Evolutionary conservation across 768 basidiomycete species (phyloP).

Genomic region (Podaxis pistillaris): DNA sequence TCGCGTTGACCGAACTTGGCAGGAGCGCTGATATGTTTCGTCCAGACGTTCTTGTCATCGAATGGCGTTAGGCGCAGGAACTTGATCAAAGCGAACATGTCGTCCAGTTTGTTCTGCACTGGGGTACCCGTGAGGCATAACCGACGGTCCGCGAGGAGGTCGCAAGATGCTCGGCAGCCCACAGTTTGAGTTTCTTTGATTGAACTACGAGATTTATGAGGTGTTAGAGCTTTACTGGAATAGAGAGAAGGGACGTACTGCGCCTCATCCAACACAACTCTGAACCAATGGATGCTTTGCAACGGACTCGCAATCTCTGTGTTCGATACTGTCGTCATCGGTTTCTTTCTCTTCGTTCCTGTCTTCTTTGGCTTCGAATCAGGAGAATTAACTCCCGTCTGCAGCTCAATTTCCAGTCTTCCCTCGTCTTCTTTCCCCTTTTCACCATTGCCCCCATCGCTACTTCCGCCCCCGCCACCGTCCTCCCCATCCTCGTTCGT

Average conservation of each 20-base stretch:
- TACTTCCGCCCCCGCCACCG: constrained; percentile 63
- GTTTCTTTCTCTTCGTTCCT: constrained; percentile 66
- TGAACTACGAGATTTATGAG: constrained; percentile 50
- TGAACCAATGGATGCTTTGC: constrained; percentile 95
- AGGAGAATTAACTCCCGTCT: constrained; percentile 31
- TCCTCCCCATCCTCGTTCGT: constrained; percentile 68
- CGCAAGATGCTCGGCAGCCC: constrained; percentile 92
- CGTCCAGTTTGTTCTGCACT: constrained; percentile 98
- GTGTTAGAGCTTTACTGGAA: neutral
- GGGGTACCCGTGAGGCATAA: constrained; percentile 97
- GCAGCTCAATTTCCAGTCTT: neutral
- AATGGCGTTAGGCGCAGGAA: constrained; percentile 91
- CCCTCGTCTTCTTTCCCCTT: constrained; percentile 59
- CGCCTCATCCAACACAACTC: constrained; percentile 91
- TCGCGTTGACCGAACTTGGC: constrained; percentile 90
- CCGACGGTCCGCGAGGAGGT: constrained; percentile 89
- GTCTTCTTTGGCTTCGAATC: constrained; percentile 64
- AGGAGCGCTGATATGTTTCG: constrained; percentile 86
- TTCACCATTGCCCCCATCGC: constrained; percentile 61
- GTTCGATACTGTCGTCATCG: constrained; percentile 27
- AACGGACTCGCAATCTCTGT: constrained; percentile 70
- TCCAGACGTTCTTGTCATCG: constrained; percentile 92
- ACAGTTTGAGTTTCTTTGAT: constrained; percentile 97
- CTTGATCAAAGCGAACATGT: constrained; percentile 95
- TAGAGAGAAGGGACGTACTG: constrained; percentile 63